phyloP scores from a whole-genome alignment of 305 asterid genomes.

The Lippia alba region DNA sequence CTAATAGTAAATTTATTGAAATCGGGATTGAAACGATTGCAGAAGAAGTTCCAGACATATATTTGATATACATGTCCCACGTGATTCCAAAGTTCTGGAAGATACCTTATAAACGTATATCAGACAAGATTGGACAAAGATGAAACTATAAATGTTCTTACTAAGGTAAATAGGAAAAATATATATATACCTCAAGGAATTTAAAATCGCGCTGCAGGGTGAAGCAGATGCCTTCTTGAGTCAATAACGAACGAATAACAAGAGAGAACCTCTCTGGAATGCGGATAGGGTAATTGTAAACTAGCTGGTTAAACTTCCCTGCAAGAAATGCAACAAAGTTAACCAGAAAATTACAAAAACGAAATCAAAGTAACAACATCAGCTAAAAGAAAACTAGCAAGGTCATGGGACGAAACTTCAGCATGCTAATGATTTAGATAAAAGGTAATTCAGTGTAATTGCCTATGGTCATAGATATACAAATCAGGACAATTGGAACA shows the following conservation, averaged over 20 bases:
- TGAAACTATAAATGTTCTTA: slow-evolving; percentile 7
- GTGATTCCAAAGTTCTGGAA: slow-evolving; percentile 7
- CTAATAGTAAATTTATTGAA: slow-evolving; percentile 3
- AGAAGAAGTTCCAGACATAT: neutral
- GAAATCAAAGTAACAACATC: slow-evolving; percentile 18
- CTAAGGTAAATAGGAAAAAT: slow-evolving; percentile 18
- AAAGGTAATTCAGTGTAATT: neutral
- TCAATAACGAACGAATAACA: slow-evolving; percentile 93
- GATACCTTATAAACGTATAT: neutral
- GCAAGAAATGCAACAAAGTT: slow-evolving; percentile 39
- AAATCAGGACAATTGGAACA: slow-evolving; percentile 8
- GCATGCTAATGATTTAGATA: slow-evolving; percentile 2
- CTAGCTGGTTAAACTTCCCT: slow-evolving; percentile 96
- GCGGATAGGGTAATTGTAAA: slow-evolving; percentile 94
- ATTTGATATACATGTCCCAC: slow-evolving; percentile 4
- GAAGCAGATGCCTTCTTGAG: slow-evolving; percentile 99
- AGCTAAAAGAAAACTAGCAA: slow-evolving; percentile 26
- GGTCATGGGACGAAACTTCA: slow-evolving; percentile 11
- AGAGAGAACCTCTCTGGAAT: slow-evolving; percentile 99
- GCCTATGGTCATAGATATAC: slow-evolving; percentile 11
- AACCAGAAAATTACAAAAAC: neutral
- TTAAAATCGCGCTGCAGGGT: slow-evolving; percentile 88
- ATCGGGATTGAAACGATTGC: neutral
- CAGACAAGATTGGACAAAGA: neutral
- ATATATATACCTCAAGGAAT: slow-evolving; percentile 92